Percentiles rank a stretch among this genome's conserved stretches.
Evolutionary conservation across 176 grass and related monocot genomes (phyloP).

Genomic region (Alloteropsis semialata): DNA sequence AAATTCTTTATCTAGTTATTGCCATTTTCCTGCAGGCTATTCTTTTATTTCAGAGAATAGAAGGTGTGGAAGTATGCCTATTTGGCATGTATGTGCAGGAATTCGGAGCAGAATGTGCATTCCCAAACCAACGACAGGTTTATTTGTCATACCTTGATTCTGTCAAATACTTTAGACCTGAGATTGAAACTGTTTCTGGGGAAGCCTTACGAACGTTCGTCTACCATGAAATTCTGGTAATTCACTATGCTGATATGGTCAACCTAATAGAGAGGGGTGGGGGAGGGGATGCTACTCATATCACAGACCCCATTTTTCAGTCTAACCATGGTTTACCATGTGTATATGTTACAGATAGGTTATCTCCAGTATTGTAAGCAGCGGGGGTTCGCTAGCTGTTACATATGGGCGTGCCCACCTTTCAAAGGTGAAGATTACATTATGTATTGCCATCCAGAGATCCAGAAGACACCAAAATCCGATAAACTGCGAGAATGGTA

Average conservation of each 20-base stretch:
- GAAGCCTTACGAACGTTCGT: constrained; percentile 89
- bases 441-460: constrained; percentile 94
- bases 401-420: constrained; percentile 96
- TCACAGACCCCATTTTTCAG: neutral
- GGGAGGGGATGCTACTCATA: neutral
- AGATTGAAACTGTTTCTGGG: constrained; percentile 69
- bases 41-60: constrained; percentile 96
- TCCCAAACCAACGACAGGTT: constrained; percentile 81
- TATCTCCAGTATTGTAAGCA: constrained; percentile 93
- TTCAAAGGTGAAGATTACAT: constrained; percentile 96
- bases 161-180: constrained; percentile 93
- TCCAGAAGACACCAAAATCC: constrained; percentile 94
- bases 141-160: constrained; percentile 97
- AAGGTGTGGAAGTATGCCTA: constrained; percentile 92
- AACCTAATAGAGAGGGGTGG: neutral
- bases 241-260: neutral
- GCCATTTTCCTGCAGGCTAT: constrained; percentile 55
- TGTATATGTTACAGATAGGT: constrained; percentile 62
- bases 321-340: constrained; percentile 22
- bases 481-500: constrained; percentile 92
- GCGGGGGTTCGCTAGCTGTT: constrained; percentile 95
- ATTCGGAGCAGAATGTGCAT: constrained; percentile 78
- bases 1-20: neutral
- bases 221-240: constrained; percentile 98
- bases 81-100: constrained; percentile 99